Conservation (phyloP, 75 land plant genomes). For the Cunninghamia lanceolata region DNA sequence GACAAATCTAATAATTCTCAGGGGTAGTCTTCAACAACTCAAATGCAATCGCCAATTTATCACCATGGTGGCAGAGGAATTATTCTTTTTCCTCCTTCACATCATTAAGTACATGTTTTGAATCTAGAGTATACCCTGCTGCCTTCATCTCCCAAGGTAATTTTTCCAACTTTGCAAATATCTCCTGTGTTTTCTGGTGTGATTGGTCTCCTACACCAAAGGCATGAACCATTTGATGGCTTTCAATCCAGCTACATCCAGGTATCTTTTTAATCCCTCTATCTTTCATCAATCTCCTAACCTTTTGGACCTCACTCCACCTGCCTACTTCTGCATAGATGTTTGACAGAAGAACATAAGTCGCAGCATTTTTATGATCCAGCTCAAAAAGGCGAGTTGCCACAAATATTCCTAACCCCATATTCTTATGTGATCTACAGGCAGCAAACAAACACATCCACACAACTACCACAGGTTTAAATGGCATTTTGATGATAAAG, state of each 20-base stretch:
- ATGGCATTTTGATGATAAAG: conserved; percentile 33
- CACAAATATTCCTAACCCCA: not conserved
- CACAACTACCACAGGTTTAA: conserved; percentile 25
- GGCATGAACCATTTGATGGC: not conserved
- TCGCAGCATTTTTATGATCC: not conserved
- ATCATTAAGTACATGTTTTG: not conserved
- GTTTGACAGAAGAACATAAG: not conserved
- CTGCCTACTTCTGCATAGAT: not conserved
- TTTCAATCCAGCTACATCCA: conserved; percentile 1
- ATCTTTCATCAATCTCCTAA: not conserved
- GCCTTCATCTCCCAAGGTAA: not conserved
- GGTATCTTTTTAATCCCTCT: not conserved
- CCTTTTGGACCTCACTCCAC: not conserved
- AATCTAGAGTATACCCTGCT: not conserved
- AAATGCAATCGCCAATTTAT: not conserved
- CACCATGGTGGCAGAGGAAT: not conserved
- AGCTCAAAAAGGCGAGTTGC: not conserved
- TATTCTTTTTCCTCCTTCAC: not conserved
- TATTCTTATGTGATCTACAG: conserved; percentile 18
- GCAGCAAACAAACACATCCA: conserved; percentile 51
- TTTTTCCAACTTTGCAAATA: not conserved
- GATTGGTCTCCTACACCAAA: not conserved
- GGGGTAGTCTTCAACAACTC: not conserved
- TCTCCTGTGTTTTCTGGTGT: not conserved
- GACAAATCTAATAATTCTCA: not conserved